Base-by-base conservation (phyloP, 2,329 filamentous ascomycete species). In the Diplodia scrobiculata region DNA sequence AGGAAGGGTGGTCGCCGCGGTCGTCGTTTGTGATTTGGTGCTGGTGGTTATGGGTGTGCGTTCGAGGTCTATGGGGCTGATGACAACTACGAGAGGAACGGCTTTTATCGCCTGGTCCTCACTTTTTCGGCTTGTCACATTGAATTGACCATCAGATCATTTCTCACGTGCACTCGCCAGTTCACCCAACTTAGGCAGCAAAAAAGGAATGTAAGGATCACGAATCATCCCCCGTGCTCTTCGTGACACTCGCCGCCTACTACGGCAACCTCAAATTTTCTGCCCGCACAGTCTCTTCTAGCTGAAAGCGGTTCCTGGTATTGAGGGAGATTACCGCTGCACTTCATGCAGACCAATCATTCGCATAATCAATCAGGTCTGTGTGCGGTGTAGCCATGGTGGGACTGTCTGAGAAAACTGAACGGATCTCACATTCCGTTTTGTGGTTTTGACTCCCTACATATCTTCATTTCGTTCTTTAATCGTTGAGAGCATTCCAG, bases 1-100 rank as follows among this genome's bases (percentile, higher is more conserved):
- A 93, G 94, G 87, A 99, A 99, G 92, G 95, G 95, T 87, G 95
- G 95, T 97, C 93, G 95, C 85, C 94, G 95, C 91, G 95, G 95
- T 98, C 95, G 95, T 86, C 94, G 95, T 97, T 91, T 99, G 84
- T 99, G 86, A 91, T 84, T 81, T 77, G 79, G 71, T 80, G 75
- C 76, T 71, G 68, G 82, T 85, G 85, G 84, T 83, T 83, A 84
- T 86, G 86, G 67, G 48, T 69, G 63, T 58, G 65, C 55, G 63
- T 65, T 51, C 63, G 67, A 65, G 48, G 62, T 55, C 51, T 52
- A 59, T 53, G 59, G 60, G 66, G 59, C 45, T 69, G 69, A 63
- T 70, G 67, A 87, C 86, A 88, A 86, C 82, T 84, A 88, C 87
- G 87, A 84, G 87, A 85, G 82, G 87, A 88, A 89, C 87, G 87